Evolutionary conservation across 768 basidiomycete genomes (phyloP).

Genomic region (Gelatoporia subvermispora): DNA sequence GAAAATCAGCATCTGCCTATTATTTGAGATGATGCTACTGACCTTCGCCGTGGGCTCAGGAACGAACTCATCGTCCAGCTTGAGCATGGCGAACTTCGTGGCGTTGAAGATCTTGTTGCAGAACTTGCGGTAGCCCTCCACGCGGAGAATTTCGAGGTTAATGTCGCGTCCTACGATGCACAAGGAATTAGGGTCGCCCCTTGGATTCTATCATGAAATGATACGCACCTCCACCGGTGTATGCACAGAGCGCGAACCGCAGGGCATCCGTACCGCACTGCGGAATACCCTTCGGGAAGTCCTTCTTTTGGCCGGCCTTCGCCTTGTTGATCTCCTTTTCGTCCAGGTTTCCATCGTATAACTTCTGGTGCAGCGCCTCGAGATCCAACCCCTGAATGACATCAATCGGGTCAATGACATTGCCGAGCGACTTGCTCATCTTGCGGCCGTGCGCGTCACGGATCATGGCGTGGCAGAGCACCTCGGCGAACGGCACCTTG

Average conservation of each 20-base stretch:
- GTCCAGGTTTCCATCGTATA: constrained; percentile 88
- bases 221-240: constrained; percentile 76
- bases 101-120: constrained; percentile 99
- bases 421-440: constrained; percentile 98
- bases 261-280: constrained; percentile 98
- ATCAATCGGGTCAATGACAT: constrained; percentile 95
- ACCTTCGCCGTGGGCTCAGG: constrained; percentile 71
- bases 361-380: constrained; percentile 77
- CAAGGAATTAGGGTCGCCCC: not conserved
- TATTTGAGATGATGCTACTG: too few species aligned
- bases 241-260: constrained; percentile 91
- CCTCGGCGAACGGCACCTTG: constrained; percentile 90
- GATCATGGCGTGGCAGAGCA: constrained; percentile 97
- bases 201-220: not conserved
- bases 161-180: constrained; percentile 77
- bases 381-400: constrained; percentile 84
- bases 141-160: constrained; percentile 91
- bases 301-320: constrained; percentile 93
- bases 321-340: constrained; percentile 91
- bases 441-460: constrained; percentile 98
- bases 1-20: not conserved
- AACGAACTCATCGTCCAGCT: constrained; percentile 80
- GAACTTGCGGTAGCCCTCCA: constrained; percentile 98
- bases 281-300: constrained; percentile 98
- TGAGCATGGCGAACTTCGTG: constrained; percentile 98